Conservation (phyloP, 202 grass and related monocot genomes). For the Panicum hallii region DNA sequence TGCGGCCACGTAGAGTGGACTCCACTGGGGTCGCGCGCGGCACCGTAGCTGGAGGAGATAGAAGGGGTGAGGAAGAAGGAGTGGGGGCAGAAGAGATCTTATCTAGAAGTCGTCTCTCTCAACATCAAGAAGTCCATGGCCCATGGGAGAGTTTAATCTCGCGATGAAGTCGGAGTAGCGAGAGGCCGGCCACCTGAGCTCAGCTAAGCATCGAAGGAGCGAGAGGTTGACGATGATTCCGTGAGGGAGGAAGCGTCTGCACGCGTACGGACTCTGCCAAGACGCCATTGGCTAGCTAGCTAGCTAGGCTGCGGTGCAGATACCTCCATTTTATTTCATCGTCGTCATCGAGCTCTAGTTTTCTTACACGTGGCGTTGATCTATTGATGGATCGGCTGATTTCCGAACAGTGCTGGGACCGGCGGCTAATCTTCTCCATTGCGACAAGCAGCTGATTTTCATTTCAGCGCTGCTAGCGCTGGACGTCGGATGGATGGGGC, state of each 20-base stretch:
- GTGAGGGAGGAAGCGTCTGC: not conserved
- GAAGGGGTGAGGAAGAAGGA: not conserved
- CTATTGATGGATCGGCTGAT: not conserved
- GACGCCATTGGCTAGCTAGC: not conserved
- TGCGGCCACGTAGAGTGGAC: not conserved
- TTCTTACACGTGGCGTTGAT: not conserved
- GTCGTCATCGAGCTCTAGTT: not conserved
- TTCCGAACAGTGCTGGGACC: not conserved
- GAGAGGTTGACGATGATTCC: not conserved
- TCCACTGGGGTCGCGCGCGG: no score
- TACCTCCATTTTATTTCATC: not conserved
- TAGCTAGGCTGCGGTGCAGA: no score
- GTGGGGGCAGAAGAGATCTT: not conserved
- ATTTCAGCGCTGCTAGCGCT: no score
- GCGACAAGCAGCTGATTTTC: not conserved
- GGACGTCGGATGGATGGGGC: no score
- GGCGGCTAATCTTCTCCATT: not conserved
- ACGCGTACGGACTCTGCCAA: not conserved
- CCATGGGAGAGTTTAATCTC: no score
- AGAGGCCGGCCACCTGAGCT: not conserved
- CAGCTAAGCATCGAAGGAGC: not conserved
- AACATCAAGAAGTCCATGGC: not conserved
- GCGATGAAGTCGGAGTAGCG: no score
- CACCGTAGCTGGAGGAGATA: not conserved
- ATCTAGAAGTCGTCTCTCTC: not conserved